A percentile compares a stretch with the other conserved stretches of the same genome.
Conservation (phyloP, 1,284 basidiomycete genomes). For the Tilletia caries region DNA sequence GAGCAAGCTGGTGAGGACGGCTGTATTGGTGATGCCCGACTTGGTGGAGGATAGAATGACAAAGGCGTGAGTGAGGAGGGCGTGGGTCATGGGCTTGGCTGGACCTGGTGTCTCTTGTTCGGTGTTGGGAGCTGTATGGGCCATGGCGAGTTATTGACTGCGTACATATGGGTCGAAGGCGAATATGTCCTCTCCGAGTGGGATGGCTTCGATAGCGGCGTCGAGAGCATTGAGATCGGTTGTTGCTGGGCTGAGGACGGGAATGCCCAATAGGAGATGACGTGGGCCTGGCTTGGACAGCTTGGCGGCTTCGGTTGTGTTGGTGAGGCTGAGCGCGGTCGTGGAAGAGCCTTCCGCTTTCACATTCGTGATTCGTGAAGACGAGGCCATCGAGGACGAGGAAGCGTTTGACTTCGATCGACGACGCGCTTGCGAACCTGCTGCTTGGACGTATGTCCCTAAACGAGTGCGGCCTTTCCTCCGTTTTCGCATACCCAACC, state of each 20-base stretch:
- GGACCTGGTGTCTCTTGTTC: conserved; percentile 11
- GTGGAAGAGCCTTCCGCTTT: not conserved
- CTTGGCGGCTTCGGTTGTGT: not conserved
- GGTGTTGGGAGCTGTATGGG: conserved; percentile 23
- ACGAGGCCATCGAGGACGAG: not conserved
- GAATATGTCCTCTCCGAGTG: conserved; percentile 50
- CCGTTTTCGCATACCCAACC: no score
- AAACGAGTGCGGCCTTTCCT: no score
- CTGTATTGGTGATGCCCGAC: conserved; percentile 75
- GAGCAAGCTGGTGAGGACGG: conserved; percentile 75
- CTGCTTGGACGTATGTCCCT: no score
- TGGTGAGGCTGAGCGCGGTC: not conserved
- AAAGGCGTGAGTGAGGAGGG: conserved; percentile 74
- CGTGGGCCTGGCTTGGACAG: not conserved
- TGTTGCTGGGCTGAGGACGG: not conserved
- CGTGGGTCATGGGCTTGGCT: conserved; percentile 59
- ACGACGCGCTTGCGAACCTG: no score
- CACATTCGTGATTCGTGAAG: not conserved
- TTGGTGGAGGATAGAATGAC: conserved; percentile 70
- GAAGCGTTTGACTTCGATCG: not conserved
- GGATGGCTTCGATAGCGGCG: conserved; percentile 32
- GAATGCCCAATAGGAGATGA: not conserved
- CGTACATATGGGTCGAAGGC: conserved; percentile 45
- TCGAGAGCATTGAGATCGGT: conserved; percentile 32
- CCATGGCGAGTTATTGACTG: conserved; percentile 36